phyloP scores from a whole-genome alignment of 352 stramenopile genomes.

The Poterioochromonas sp. region DNA sequence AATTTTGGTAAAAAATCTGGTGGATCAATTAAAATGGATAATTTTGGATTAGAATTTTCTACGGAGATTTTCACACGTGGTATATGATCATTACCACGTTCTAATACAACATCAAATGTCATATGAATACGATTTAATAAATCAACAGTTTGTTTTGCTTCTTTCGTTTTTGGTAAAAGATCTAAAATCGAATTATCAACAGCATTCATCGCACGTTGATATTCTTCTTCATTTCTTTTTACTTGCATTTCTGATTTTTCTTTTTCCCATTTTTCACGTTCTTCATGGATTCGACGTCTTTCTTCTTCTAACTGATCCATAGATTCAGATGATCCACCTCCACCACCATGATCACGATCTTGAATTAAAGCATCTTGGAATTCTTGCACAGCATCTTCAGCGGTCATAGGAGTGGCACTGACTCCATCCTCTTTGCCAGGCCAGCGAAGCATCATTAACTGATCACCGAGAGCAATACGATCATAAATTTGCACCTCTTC shows the following conservation, averaged over 20 bases:
- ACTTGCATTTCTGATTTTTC: constrained; percentile 53
- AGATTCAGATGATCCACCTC: constrained; percentile 41
- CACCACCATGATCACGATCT: not conserved
- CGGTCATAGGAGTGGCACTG: constrained; percentile 49
- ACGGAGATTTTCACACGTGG: constrained; percentile 11
- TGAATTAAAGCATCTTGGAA: constrained; percentile 62
- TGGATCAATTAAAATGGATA: constrained; percentile 79
- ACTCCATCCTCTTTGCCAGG: not conserved
- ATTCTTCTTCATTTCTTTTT: constrained; percentile 43
- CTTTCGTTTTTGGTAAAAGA: constrained; percentile 76
- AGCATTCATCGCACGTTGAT: constrained; percentile 38
- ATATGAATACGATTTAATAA: constrained; percentile 74
- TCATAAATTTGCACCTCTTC: constrained; percentile 38
- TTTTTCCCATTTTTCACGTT: constrained; percentile 71
- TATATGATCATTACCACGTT: constrained; percentile 51
- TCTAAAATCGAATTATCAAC: constrained; percentile 78
- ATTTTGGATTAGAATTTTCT: constrained; percentile 65
- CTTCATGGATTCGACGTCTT: constrained; percentile 72
- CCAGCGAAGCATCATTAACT: constrained; percentile 44
- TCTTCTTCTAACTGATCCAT: constrained; percentile 73
- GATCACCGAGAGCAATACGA: constrained; percentile 41
- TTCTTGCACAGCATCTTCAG: constrained; percentile 69
- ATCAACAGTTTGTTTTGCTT: constrained; percentile 79
- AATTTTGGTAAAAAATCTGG: constrained; percentile 81
- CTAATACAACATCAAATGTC: constrained; percentile 76